Conservation (phyloP, 805 yeast genomes). For the Cyberlindnera saturnus region DNA sequence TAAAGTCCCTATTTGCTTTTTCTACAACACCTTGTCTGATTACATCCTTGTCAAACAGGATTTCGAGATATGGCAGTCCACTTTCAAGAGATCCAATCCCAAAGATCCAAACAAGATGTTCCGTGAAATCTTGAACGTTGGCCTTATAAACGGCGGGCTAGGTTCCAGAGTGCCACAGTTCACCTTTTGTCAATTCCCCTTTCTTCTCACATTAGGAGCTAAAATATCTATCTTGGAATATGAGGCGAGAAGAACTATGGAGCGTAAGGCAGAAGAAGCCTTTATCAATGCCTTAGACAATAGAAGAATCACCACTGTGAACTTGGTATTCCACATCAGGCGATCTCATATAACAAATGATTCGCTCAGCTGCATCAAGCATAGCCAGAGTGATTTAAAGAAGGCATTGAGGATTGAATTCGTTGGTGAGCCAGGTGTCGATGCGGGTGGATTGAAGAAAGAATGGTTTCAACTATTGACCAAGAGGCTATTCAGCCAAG, state of each 20-base stretch:
- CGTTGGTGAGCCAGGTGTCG: slow-evolving; percentile 85
- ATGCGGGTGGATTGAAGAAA: slow-evolving; percentile 90
- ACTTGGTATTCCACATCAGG: slow-evolving; percentile 62
- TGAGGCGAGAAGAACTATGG: slow-evolving; percentile 79
- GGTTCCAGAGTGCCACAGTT: slow-evolving; percentile 25
- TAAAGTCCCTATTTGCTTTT: slow-evolving; percentile 26
- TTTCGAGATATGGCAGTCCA: slow-evolving; percentile 75
- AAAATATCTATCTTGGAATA: slow-evolving; percentile 77
- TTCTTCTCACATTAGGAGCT: slow-evolving; percentile 71
- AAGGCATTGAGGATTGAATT: slow-evolving; percentile 78
- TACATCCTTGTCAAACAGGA: slow-evolving; percentile 71
- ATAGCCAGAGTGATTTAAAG: slow-evolving; percentile 53
- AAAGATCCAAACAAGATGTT: slow-evolving; percentile 4
- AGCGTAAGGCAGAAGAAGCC: slow-evolving; percentile 82
- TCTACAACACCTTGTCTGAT: slow-evolving; percentile 80
- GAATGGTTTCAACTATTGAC: slow-evolving; percentile 88
- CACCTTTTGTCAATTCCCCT: slow-evolving; percentile 80
- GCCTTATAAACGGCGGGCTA: slow-evolving; percentile 3
- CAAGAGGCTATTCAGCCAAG: slow-evolving; percentile 61
- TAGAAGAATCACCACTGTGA: slow-evolving; percentile 56
- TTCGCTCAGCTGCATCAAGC: slow-evolving; percentile 58
- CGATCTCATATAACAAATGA: slow-evolving; percentile 65
- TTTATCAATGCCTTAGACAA: slow-evolving; percentile 68
- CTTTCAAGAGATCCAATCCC: slow-evolving; percentile 16
- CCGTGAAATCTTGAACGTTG: slow-evolving; percentile 13